These are phyloP conservation scores for Saccharomycopsis synnaedendra DNA, from an alignment of 805 yeast genomes.

Conservation along the genomic window DNA sequence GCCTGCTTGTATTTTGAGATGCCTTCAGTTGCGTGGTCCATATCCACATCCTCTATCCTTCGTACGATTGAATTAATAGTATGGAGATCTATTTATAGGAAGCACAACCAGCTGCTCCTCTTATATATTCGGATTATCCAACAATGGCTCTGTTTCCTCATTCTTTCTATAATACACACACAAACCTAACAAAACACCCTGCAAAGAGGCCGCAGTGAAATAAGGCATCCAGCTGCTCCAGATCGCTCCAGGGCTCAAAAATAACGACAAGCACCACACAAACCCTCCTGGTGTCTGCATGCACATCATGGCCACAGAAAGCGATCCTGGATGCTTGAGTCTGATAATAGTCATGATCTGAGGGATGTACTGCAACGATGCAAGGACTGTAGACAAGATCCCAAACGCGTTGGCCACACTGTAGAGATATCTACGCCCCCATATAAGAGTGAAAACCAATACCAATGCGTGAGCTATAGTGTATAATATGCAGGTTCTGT, in stretches of 20 bases:
- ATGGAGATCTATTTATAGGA: no score
- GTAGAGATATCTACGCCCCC: conserved; percentile 18
- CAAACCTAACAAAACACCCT: conserved; percentile 47
- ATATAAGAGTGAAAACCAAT: conserved; percentile 22
- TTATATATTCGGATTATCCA: no score
- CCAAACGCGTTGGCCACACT: conserved; percentile 53
- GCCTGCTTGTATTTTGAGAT: no score
- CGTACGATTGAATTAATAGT: no score
- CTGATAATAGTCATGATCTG: conserved; percentile 61
- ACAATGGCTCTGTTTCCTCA: background rate
- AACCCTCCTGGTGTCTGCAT: conserved; percentile 88
- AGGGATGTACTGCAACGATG: conserved; percentile 68
- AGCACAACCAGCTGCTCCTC: no score
- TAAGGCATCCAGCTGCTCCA: conserved; percentile 88
- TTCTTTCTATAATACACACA: conserved; percentile 39
- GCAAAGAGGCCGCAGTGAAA: conserved; percentile 58
- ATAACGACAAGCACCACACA: conserved; percentile 64
- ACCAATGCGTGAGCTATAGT: conserved; percentile 24
- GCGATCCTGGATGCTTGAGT: conserved; percentile 68
- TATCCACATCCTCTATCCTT: no score
- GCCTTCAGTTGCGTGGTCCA: no score
- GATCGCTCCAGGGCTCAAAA: conserved; percentile 58
- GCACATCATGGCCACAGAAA: conserved; percentile 71
- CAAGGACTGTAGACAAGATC: conserved; percentile 46
- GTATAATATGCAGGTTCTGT: conserved; percentile 30